A percentile compares a stretch with the other conserved stretches of the same genome.
Evolutionary conservation across 441 rosid species (phyloP).

Genomic region (Erodium moschatum): DNA sequence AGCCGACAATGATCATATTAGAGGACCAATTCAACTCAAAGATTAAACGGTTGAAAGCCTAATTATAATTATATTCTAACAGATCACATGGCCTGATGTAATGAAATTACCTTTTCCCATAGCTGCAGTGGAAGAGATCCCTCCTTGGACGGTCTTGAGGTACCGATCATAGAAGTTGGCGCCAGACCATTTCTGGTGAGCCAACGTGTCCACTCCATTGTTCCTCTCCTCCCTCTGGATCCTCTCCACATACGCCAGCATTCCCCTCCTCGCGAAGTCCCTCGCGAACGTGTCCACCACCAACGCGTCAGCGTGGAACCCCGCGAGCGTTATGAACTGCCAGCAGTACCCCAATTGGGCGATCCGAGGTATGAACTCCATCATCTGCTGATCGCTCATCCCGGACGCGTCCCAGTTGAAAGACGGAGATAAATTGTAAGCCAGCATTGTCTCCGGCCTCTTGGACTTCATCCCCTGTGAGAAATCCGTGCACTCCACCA

Average conservation of each 20-base stretch:
- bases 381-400: constrained; percentile 69
- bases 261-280: constrained; percentile 72
- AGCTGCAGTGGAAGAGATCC: constrained; percentile 87
- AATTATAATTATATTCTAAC: too few relatives aligned
- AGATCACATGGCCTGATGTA: background rate
- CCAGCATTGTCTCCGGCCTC: constrained; percentile 73
- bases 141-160: constrained; percentile 86
- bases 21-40: too few relatives aligned
- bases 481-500: constrained; percentile 61
- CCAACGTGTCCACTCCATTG: constrained; percentile 80
- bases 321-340: constrained; percentile 89
- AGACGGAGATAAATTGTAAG: constrained; percentile 82
- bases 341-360: constrained; percentile 75
- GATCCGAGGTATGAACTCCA: constrained; percentile 71
- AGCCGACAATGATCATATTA: background rate
- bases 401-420: constrained; percentile 95
- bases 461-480: constrained; percentile 57
- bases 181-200: constrained; percentile 96
- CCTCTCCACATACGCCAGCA: constrained; percentile 90
- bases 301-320: constrained; percentile 89
- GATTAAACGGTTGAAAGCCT: too few relatives aligned
- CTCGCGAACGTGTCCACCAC: constrained; percentile 68
- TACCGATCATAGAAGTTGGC: constrained; percentile 79
- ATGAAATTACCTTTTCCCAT: constrained; percentile 72
- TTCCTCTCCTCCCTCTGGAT: constrained; percentile 90